Evolutionary conservation across 2,329 filamentous ascomycete genomes (phyloP).

Genomic region (Thyridium curvatum): DNA sequence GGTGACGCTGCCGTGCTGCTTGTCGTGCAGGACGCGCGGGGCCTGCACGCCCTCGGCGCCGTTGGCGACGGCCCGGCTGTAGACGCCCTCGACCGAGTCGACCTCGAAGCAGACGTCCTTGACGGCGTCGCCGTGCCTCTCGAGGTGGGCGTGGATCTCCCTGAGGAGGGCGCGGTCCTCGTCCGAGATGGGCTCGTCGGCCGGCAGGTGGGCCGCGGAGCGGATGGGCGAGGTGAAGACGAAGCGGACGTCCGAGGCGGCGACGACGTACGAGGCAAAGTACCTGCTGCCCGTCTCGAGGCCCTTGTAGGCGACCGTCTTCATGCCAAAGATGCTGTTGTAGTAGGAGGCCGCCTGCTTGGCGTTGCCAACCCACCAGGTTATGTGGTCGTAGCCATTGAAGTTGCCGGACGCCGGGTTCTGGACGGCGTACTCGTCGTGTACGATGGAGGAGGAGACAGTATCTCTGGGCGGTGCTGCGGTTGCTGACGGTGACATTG

Average conservation of each 20-base stretch:
- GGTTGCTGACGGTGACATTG: constrained; percentile 56
- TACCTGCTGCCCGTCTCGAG: constrained; percentile 81
- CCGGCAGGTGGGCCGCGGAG: constrained; percentile 45
- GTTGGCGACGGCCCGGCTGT: constrained; percentile 61
- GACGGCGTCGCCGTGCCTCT: constrained; percentile 85
- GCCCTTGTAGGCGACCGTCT: constrained; percentile 74
- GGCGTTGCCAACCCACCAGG: constrained; percentile 95
- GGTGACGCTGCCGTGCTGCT: constrained; percentile 59
- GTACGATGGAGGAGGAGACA: constrained; percentile 29
- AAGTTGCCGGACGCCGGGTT: constrained; percentile 46
- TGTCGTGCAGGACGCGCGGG: constrained; percentile 49
- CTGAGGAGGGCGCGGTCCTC: constrained; percentile 60
- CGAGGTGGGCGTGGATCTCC: constrained; percentile 77
- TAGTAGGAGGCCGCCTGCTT: constrained; percentile 93
- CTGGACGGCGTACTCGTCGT: constrained; percentile 49
- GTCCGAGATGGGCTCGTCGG: constrained; percentile 53
- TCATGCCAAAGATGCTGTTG: constrained; percentile 80
- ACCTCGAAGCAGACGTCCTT: constrained; percentile 96
- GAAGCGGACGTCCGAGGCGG: constrained; percentile 65
- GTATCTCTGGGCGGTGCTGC: constrained; percentile 41
- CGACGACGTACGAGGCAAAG: constrained; percentile 77
- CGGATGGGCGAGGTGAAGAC: constrained; percentile 79
- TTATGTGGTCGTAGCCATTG: constrained; percentile 84
- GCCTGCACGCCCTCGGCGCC: constrained; percentile 56
- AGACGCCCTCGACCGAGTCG: constrained; percentile 79